Base-by-base conservation (phyloP, 2,329 filamentous ascomycete species). In the Neonectria hederae region DNA sequence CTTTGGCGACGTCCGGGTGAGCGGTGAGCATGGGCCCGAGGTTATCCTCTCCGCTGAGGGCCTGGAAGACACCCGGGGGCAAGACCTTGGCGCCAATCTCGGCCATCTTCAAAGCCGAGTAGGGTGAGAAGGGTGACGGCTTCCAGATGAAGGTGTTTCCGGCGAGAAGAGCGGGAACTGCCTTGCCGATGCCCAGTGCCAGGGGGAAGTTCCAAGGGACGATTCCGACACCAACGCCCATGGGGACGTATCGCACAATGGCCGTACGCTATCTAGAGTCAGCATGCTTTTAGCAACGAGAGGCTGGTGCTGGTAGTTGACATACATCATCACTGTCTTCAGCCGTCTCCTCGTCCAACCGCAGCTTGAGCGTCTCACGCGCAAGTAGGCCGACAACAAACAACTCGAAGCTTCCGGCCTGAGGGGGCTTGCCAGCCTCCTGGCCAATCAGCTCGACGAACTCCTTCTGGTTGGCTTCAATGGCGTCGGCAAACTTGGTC, bases 61-160 rank as follows among this genome's bases (percentile, higher is more conserved):
- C 84, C 72, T 90, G 88, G 8, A 90, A 74, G 21, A 91, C 86
- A 42, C 89, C 89, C 0, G 86, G 84, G 1, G 88, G 87, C 69
- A 90, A 86, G 74, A 89, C 76, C 30, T 82, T 75, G 62, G 84
- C 80, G 2, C 81, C 86, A 5, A 91, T 75, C 75, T 90, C 87
- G 13, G 81, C 84, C 11, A 88, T 70, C 76, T 91, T 90, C 53
- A 91, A 78, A 2, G 79, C 78, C 1, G 81, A 83, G 77, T 88
- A 89, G 0, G 87, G 87, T 0, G 87, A 84, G 73, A 83, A 88
- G 0, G 85, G 84, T 0, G 85, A 88, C 0, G 86, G 84, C 76
- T 88, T 88, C 71, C 86, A 76, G 65, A 89, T 86, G 53, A 89
- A 75, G 5, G 77, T 75, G 71, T 87, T 87, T 5, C 87, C 86